Evolutionary conservation across 2,329 filamentous ascomycete genomes (phyloP).

Genomic region (Fusarium neocosmosporiellum): DNA sequence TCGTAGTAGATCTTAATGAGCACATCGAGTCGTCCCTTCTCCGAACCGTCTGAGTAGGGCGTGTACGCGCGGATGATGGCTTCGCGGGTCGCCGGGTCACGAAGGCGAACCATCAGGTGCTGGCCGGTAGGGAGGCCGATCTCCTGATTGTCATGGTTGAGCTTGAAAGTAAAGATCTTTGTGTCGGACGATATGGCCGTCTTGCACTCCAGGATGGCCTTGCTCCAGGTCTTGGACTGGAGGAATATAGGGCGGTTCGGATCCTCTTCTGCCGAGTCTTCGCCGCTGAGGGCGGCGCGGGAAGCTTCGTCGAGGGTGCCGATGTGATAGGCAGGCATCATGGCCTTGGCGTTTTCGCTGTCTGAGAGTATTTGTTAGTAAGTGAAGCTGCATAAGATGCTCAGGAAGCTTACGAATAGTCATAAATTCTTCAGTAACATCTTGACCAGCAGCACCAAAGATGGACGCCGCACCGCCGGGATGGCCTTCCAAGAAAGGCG

Average conservation of each 20-base stretch:
- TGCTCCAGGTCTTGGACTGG: conserved; percentile 78
- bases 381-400: not conserved
- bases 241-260: conserved; percentile 73
- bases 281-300: conserved; percentile 61
- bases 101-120: conserved; percentile 85
- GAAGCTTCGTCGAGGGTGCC: conserved; percentile 76
- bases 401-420: conserved; percentile 78
- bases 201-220: conserved; percentile 75
- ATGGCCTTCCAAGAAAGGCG: conserved; percentile 81
- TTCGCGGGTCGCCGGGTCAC: conserved; percentile 76
- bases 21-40: conserved; percentile 75
- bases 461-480: conserved; percentile 91
- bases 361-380: conserved; percentile 63
- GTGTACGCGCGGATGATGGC: conserved; percentile 89
- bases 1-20: conserved; percentile 86
- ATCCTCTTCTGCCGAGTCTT: conserved; percentile 50
- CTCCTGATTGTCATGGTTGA: conserved; percentile 76
- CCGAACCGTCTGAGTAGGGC: conserved; percentile 74
- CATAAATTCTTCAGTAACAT: conserved; percentile 89
- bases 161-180: conserved; percentile 81
- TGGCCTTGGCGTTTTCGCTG: conserved; percentile 89
- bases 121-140: conserved; percentile 86
- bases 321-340: conserved; percentile 90
- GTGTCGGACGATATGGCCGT: conserved; percentile 80
- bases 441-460: conserved; percentile 81